Evolutionary conservation across 1,284 basidiomycete species (phyloP), one percentile per base, ranked within the genome.

Genomic region (Malassezia slooffiae): DNA sequence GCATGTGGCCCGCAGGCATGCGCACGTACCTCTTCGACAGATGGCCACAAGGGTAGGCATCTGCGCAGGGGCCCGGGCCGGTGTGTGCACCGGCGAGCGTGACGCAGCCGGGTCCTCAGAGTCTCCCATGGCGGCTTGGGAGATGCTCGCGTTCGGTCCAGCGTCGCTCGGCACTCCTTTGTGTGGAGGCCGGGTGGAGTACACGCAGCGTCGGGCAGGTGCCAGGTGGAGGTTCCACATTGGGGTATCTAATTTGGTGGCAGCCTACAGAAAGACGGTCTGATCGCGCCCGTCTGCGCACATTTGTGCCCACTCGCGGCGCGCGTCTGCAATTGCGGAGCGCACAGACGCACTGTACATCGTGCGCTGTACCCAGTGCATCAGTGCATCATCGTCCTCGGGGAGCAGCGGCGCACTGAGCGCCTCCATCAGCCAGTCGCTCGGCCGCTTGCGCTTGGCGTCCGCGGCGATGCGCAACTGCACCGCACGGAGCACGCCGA

Each of bases 401-500:
- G 57, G 57, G n/a, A 67, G 46, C 23, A 67, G 49, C 20, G 55
- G 57, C 17, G 57, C 45, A 20, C 52, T 56, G 13, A 68, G 47
- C 23, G 24, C 27, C 17, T 48, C 46, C 15, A 43, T 16, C n/a
- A 42, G 17, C 30, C 30, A 32, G 37, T 48, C 46, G 19, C 23
- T 21, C 16, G 26, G 27, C 24, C 15, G 33, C 10, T 22, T 11
- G 12, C 24, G 23, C 23, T 21, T 26, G 23, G 12, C 38, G 13
- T 38, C 26, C 27, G 11, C 20, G 16, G 23, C 29, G 6, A 50
- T 19, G 19, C 42, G 28, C 86, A 85, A 81, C 74, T 79, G 75
- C 62, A 87, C 85, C 8, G 80, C 79, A 86, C 88, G 96, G 23
- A 97, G 76, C 50, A 97, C 80, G 0, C 83, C 85, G 0, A 93